A percentile compares a stretch with the other conserved stretches of the same genome.
Evolutionary conservation across 768 basidiomycete genomes (phyloP).

Genomic region (Clitopilus hobsonii): DNA sequence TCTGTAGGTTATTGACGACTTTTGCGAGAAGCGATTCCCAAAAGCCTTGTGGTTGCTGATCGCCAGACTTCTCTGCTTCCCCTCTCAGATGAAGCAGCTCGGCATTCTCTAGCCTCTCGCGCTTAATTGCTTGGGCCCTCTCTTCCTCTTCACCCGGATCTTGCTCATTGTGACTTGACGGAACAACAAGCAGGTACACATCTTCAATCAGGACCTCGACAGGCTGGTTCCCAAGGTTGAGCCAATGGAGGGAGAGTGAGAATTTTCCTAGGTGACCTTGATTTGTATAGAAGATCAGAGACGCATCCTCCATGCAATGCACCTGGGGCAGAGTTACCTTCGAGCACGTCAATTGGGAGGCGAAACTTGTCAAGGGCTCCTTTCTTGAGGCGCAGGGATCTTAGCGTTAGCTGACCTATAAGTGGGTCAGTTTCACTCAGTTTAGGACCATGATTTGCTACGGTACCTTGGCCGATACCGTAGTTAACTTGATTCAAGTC

Average conservation of each 20-base stretch:
- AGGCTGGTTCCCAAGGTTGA: constrained; percentile 84
- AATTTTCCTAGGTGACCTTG: constrained; percentile 83
- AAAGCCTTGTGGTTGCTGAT: constrained; percentile 73
- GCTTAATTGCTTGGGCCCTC: constrained; percentile 79
- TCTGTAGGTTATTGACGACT: constrained; percentile 93
- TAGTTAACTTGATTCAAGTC: constrained; percentile 94
- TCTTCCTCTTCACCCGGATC: constrained; percentile 84
- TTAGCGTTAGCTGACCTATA: constrained; percentile 71
- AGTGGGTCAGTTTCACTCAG: not conserved
- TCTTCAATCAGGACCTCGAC: constrained; percentile 91
- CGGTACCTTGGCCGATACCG: constrained; percentile 79
- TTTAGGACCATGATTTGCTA: not conserved
- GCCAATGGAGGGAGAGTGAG: constrained; percentile 83
- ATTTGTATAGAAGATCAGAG: too few species aligned
- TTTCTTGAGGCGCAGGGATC: constrained; percentile 84
- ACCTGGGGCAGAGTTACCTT: constrained; percentile 49
- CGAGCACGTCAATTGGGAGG: constrained; percentile 90
- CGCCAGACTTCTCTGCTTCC: constrained; percentile 34
- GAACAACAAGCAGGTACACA: constrained; percentile 89
- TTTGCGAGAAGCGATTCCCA: constrained; percentile 80
- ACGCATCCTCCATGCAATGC: too few species aligned
- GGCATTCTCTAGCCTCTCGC: constrained; percentile 83
- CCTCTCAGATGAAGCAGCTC: constrained; percentile 73
- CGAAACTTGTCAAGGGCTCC: constrained; percentile 93
- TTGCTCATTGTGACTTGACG: constrained; percentile 61